Conservation (phyloP, 1,139 yeast genomes). For the Blastobotrys raffinosifermentans region DNA sequence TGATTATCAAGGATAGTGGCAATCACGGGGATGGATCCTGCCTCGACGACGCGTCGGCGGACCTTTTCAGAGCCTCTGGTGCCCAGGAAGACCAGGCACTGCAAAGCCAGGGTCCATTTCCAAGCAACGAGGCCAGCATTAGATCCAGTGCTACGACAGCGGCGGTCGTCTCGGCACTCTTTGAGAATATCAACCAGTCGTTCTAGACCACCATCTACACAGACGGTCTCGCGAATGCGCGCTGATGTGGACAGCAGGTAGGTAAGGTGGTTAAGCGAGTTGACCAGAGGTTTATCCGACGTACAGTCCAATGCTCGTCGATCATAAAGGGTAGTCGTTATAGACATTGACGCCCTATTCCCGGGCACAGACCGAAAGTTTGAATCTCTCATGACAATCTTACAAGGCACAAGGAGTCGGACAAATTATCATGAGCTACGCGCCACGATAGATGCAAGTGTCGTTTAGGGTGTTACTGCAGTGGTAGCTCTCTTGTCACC, state of each 20-base stretch:
- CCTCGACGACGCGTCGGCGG: constrained; percentile 79
- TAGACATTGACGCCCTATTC: constrained; percentile 86
- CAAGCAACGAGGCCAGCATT: constrained; percentile 62
- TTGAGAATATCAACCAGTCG: constrained; percentile 78
- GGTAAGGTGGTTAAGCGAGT: constrained; percentile 84
- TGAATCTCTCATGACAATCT: constrained; percentile 81
- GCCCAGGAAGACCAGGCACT: constrained; percentile 83
- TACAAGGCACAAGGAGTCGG: too few relatives aligned
- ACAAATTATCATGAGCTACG: too few relatives aligned
- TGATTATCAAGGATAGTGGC: constrained; percentile 91
- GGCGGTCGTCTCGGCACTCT: constrained; percentile 49
- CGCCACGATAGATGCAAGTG: too few relatives aligned
- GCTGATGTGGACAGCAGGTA: constrained; percentile 81
- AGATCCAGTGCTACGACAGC: constrained; percentile 1
- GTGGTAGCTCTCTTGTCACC: too few relatives aligned
- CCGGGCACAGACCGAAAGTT: constrained; percentile 72
- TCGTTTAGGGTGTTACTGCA: too few relatives aligned
- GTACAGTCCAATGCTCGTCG: constrained; percentile 90
- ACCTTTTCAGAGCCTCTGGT: constrained; percentile 88
- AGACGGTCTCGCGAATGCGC: constrained; percentile 82
- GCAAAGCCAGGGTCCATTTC: constrained; percentile 96
- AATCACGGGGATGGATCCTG: constrained; percentile 84
- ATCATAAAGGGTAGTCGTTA: constrained; percentile 83
- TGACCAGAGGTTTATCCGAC: constrained; percentile 82
- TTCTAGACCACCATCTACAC: constrained; percentile 89